Conservation (phyloP, 164 flowering plant species). For the Vitis amurensis region DNA sequence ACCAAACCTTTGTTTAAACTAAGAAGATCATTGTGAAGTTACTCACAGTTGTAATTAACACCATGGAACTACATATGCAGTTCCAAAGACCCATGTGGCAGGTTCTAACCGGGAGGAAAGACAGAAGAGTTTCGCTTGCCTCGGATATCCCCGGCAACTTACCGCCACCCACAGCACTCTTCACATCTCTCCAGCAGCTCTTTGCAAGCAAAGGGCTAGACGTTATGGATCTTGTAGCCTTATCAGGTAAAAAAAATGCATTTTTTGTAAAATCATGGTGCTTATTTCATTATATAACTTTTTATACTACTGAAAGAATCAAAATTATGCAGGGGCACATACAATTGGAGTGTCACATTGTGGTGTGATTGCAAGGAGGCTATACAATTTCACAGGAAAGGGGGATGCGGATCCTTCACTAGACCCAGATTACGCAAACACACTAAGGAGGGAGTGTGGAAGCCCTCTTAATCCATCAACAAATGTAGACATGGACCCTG, state of each 20-base stretch:
- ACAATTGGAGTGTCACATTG: slow-evolving; percentile 48
- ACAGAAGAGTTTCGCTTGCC: slow-evolving; percentile 19
- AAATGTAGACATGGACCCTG: slow-evolving; percentile 32
- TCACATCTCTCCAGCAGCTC: slow-evolving; percentile 9
- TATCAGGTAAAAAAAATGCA: slow-evolving; percentile 19
- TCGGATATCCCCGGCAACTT: slow-evolving; percentile 11
- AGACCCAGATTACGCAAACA: slow-evolving; percentile 13
- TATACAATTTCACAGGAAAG: slow-evolving; percentile 42
- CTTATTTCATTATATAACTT: no score
- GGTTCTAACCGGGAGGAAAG: slow-evolving; percentile 33
- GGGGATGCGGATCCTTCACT: slow-evolving; percentile 42
- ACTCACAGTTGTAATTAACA: no score
- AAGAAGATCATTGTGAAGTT: neutral
- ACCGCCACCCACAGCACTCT: slow-evolving; percentile 9
- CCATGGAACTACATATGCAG: neutral
- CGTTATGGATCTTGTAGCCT: slow-evolving; percentile 18
- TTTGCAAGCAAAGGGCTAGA: slow-evolving; percentile 14
- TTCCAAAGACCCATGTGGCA: slow-evolving; percentile 16
- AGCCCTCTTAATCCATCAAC: slow-evolving; percentile 13
- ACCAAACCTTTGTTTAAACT: neutral
- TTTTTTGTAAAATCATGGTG: no score
- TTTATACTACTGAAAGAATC: no score
- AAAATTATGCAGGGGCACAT: slow-evolving; percentile 37
- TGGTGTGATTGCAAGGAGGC: slow-evolving; percentile 22
- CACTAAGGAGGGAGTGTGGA: slow-evolving; percentile 14